Evolutionary conservation across 1,284 basidiomycete species (phyloP), one percentile per base, ranked within the genome.

Genomic region (Cystobasidium pallidum): DNA sequence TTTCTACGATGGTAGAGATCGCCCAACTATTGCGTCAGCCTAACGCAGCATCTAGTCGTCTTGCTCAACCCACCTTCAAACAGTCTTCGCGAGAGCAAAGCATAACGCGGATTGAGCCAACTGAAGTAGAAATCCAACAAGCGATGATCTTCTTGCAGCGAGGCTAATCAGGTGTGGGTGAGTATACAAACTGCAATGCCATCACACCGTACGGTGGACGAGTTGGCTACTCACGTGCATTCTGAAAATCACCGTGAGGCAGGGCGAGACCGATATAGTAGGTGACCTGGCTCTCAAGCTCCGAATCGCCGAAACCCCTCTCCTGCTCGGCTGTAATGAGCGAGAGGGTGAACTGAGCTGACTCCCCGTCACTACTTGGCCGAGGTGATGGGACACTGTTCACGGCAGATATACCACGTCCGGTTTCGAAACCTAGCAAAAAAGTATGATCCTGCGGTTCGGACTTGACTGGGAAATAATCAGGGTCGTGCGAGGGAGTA

Each of bases 21-120:
- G n/a, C n/a, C n/a, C n/a, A n/a, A n/a, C n/a, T n/a, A n/a, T n/a
- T n/a, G n/a, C n/a, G n/a, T n/a, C n/a, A n/a, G n/a, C n/a, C n/a
- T n/a, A n/a, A n/a, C n/a, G n/a, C n/a, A n/a, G n/a, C n/a, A n/a
- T n/a, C n/a, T n/a, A n/a, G n/a, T n/a, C n/a, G n/a, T n/a, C n/a
- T n/a, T n/a, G n/a, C n/a, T n/a, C n/a, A 2, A 51, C 62, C 32
- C 45, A 64, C 62, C 28, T 21, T 51, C 30, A 24, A 64, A 64
- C 1, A 64, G 45, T 15, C 45, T 51, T 6, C 39, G 17, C 32
- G 43, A 51, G 10, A 64, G 24, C 32, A 66, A 47, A 26, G 64
- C 49, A 39, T 66, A 66, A 19, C 64, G 49, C 24, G 64, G 64
- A 45, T 66, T 66, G 13, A 66, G 64, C 64, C 64, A 66, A n/a